phyloP scores from a whole-genome alignment of 164 flowering plant species.

The Aristolochia californica region DNA sequence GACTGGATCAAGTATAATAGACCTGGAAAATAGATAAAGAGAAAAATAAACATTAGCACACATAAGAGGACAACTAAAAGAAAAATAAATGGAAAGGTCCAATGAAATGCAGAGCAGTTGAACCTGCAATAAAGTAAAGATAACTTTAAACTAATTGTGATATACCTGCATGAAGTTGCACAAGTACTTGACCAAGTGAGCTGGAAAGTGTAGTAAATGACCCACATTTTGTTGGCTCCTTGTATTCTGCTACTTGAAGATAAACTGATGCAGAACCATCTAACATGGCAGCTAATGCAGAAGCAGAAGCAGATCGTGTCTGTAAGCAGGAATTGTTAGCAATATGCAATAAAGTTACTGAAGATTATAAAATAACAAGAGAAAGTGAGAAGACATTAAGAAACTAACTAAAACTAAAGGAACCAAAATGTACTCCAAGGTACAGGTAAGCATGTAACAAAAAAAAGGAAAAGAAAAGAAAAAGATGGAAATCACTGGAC shows the following conservation, averaged over 20 bases:
- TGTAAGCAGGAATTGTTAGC: conserved; percentile 15
- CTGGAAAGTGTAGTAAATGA: conserved; percentile 77
- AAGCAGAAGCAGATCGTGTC: conserved; percentile 65
- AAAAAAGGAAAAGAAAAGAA: neutral
- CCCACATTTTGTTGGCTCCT: conserved; percentile 54
- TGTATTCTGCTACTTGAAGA: conserved; percentile 86
- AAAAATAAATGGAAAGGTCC: neutral
- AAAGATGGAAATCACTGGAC: neutral
- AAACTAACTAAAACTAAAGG: neutral
- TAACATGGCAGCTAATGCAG: conserved; percentile 62
- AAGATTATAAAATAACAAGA: neutral
- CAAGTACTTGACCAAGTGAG: conserved; percentile 76
- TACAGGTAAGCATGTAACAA: neutral
- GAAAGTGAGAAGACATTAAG: neutral
- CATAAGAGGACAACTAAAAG: neutral
- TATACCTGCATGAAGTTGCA: conserved; percentile 87
- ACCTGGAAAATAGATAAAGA: conserved; percentile 38
- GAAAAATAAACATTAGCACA: neutral
- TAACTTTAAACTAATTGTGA: conserved; percentile 1
- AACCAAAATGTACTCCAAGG: conserved; percentile 6
- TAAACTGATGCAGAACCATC: conserved; percentile 69
- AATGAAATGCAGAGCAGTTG: neutral
- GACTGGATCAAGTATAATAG: conserved; percentile 50
- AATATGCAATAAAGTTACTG: neutral
- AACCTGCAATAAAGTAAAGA: neutral